phyloP scores from a whole-genome alignment of 139 green algal species.

The Micractinium sp. region DNA sequence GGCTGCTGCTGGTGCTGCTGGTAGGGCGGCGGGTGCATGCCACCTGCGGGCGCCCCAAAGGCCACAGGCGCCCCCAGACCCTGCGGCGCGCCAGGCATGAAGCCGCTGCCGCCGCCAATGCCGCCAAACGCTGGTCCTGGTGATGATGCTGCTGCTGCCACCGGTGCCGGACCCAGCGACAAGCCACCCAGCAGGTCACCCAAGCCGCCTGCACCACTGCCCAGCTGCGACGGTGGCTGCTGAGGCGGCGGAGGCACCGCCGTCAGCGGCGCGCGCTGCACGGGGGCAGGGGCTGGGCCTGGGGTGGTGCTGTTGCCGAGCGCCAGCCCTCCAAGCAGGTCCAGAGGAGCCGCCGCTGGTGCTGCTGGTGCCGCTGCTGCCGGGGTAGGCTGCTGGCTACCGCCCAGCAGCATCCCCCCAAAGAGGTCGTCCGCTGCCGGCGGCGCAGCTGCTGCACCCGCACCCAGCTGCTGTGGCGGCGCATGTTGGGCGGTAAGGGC shows the following conservation, averaged over 20 bases:
- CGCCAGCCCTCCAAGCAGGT: slow-evolving; percentile 11
- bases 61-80: neutral
- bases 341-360: neutral
- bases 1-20: slow-evolving; percentile 5
- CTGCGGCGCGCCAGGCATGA: neutral
- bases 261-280: neutral
- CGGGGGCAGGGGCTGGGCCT: neutral
- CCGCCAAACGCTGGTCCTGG: neutral
- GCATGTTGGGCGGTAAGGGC: neutral
- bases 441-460: neutral
- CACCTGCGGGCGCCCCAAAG: too few species aligned
- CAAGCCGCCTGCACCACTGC: neutral
- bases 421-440: neutral
- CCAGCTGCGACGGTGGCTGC: neutral
- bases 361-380: neutral
- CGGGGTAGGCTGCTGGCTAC: neutral
- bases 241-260: neutral
- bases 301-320: neutral
- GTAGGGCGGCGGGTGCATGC: neutral
- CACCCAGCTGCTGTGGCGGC: neutral
- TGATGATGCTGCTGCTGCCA: neutral
- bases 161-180: neutral
- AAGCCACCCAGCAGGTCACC: slow-evolving; percentile 24
- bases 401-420: slow-evolving; percentile 18
- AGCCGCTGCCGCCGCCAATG: neutral